Evolutionary conservation across 2,329 filamentous ascomycete genomes (phyloP), one percentile per base, ranked within the genome.

Genomic region (Pyricularia pennisetigena): DNA sequence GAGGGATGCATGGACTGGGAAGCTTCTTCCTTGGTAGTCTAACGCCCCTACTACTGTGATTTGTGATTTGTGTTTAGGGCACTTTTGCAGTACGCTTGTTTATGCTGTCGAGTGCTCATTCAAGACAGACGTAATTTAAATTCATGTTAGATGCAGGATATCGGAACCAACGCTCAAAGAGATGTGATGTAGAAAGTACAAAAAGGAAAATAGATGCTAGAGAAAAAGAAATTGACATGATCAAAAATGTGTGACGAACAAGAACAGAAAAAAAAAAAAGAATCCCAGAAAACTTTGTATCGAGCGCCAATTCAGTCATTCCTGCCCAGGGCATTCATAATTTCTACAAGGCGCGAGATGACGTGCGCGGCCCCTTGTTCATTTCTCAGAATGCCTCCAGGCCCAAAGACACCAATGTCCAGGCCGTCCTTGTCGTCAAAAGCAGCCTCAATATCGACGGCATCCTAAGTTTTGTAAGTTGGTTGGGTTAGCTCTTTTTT

Each of bases 321-420:
- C n/a, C 14, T 29, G 6, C 26, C 59, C 26, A 20, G 24, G 10
- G 59, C 59, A 20, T 8, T 14, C 5, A 62, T 62, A 12, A 62
- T 14, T 26, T 62, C 24, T 9, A 65, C 63, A 12, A 65, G 14
- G 1, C 10, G 32, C 26, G 28, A 61, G 30, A 67, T 67, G 14
- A 67, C 20, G 28, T 61, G 12, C 54, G 14, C 23, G 10, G 66
- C 66, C 14, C 57, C 66, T 12, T 24, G 3, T 12, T 62, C 35
- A 16, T 30, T 67, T 0, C 64, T 69, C 5, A 73, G 59, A 12
- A 32, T 59, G 24, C 26, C 29, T 1, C 32, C n/a, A 4, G 72
- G 65, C 0, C 72, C 72, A 66, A 73, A 73, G 5, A 73, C 69
- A 26, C 72, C 72, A 20, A 74, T 68, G 41, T 74, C 71, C 26